These are phyloP conservation scores for Lasiosphaeria ovina DNA, from an alignment of 495 filamentous ascomycete species.

Conservation along the genomic window DNA sequence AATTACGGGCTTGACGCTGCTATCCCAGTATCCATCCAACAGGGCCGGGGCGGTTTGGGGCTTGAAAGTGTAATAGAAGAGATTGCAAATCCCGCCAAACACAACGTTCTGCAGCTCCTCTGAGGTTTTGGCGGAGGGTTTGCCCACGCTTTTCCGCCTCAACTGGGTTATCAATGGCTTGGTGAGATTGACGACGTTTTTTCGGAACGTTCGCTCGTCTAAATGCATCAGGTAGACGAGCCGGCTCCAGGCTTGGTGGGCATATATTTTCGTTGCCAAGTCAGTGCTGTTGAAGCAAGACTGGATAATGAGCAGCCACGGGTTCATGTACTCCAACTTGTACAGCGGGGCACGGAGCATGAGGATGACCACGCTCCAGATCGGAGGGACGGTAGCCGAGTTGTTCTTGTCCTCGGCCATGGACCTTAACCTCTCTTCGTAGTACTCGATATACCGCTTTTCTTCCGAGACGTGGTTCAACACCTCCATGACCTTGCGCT, in stretches of 20 bases:
- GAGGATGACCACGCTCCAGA: constrained; percentile 81
- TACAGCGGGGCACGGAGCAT: constrained; percentile 68
- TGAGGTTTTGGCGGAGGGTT: constrained; percentile 33
- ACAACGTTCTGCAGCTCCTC: constrained; percentile 59
- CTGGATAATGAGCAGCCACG: constrained; percentile 75
- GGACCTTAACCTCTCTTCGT: constrained; percentile 63
- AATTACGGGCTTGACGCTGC: constrained; percentile 61
- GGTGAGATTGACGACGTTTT: constrained; percentile 63
- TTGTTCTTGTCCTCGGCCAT: constrained; percentile 68
- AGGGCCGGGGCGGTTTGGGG: constrained; percentile 60
- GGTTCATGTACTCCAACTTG: constrained; percentile 67
- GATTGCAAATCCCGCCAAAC: constrained; percentile 67
- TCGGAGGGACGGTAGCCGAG: constrained; percentile 68
- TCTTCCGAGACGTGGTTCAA: constrained; percentile 59
- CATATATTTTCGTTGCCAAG: constrained; percentile 65
- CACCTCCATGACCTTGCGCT: constrained; percentile 61
- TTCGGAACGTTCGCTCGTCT: constrained; percentile 56
- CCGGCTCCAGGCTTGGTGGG: constrained; percentile 79
- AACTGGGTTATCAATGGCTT: constrained; percentile 70
- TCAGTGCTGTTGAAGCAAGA: constrained; percentile 82
- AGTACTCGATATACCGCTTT: constrained; percentile 59
- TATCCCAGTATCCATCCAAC: constrained; percentile 77
- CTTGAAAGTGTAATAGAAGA: constrained; percentile 83
- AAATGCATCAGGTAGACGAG: constrained; percentile 69
- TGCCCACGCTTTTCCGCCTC: constrained; percentile 58